Evolutionary conservation across 768 basidiomycete species (phyloP).

Genomic region (Tricholoma sp.): DNA sequence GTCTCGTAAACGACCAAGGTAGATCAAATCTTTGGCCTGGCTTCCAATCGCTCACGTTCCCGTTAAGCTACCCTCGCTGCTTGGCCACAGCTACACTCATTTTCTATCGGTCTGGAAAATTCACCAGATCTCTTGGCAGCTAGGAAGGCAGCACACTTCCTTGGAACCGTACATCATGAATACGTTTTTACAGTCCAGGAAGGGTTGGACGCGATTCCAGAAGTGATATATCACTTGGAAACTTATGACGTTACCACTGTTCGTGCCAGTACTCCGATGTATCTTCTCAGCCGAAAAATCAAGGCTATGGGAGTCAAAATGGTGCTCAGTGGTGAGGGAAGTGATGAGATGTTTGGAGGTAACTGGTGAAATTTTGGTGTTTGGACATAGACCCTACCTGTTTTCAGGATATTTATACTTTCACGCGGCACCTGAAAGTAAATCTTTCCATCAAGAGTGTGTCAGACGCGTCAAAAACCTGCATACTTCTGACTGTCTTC

Average conservation of each 20-base stretch:
- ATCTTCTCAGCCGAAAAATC: slow-evolving; percentile 95
- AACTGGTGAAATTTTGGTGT: slow-evolving; percentile 10
- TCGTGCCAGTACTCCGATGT: slow-evolving; percentile 98
- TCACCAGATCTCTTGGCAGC: slow-evolving; percentile 96
- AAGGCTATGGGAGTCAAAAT: slow-evolving; percentile 99
- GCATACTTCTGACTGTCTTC: slow-evolving; percentile 94
- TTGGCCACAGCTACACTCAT: slow-evolving; percentile 97
- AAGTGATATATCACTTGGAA: slow-evolving; percentile 97
- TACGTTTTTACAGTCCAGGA: slow-evolving; percentile 98
- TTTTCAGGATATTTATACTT: slow-evolving; percentile 92
- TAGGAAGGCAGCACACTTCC: slow-evolving; percentile 84
- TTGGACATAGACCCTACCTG: slow-evolving; percentile 1
- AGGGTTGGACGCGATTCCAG: slow-evolving; percentile 93
- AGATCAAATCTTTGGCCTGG: slow-evolving; percentile 10
- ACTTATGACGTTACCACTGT: slow-evolving; percentile 99
- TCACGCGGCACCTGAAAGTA: slow-evolving; percentile 90
- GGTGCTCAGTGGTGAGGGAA: slow-evolving; percentile 97
- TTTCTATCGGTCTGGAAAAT: slow-evolving; percentile 91
- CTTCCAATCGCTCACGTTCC: slow-evolving; percentile 7
- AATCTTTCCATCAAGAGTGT: slow-evolving; percentile 91
- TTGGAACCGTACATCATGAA: slow-evolving; percentile 96
- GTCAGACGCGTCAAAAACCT: slow-evolving; percentile 95
- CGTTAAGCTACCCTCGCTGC: slow-evolving; percentile 63
- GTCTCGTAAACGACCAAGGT: slow-evolving; percentile 52
- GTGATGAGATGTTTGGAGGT: slow-evolving; percentile 97